These are phyloP conservation scores for Penicillium expansum DNA, from an alignment of 2,329 filamentous ascomycete species.

Conservation along the genomic window DNA sequence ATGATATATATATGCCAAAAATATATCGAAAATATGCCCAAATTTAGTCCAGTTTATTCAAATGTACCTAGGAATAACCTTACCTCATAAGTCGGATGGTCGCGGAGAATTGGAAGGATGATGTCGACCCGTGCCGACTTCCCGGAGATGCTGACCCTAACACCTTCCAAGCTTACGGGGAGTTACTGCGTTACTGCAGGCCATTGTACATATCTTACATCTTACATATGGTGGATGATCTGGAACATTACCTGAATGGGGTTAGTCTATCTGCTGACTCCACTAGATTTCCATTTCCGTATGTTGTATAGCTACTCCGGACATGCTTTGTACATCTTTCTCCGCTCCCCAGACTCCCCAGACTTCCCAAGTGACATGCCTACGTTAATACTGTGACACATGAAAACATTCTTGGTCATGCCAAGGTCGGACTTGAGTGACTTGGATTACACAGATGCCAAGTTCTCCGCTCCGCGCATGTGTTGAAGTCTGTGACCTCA, in stretches of 20 bases:
- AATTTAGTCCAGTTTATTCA: not conserved
- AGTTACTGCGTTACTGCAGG: not conserved
- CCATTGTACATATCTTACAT: not conserved
- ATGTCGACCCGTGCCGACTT: slow-evolving; percentile 4
- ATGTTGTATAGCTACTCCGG: too few relatives aligned
- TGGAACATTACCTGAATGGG: slow-evolving; percentile 22
- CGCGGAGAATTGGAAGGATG: not conserved
- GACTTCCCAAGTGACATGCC: not conserved
- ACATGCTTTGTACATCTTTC: too few relatives aligned
- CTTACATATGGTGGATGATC: slow-evolving; percentile 9
- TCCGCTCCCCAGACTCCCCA: not conserved
- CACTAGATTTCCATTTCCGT: not conserved
- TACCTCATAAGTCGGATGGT: slow-evolving; percentile 2
- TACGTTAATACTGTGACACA: not conserved
- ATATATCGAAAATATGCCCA: too few relatives aligned
- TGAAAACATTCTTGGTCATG: not conserved
- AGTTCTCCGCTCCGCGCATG: slow-evolving; percentile 6
- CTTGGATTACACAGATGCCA: not conserved
- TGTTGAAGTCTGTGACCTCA: not conserved
- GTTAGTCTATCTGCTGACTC: slow-evolving; percentile 12
- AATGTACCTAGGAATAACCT: not conserved
- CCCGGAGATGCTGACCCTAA: too few relatives aligned
- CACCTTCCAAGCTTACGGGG: too few relatives aligned
- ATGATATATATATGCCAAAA: too few relatives aligned
- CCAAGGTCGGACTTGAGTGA: slow-evolving; percentile 1